Conservation (phyloP, 257 asterid species). For the Nemophila menziesii region DNA sequence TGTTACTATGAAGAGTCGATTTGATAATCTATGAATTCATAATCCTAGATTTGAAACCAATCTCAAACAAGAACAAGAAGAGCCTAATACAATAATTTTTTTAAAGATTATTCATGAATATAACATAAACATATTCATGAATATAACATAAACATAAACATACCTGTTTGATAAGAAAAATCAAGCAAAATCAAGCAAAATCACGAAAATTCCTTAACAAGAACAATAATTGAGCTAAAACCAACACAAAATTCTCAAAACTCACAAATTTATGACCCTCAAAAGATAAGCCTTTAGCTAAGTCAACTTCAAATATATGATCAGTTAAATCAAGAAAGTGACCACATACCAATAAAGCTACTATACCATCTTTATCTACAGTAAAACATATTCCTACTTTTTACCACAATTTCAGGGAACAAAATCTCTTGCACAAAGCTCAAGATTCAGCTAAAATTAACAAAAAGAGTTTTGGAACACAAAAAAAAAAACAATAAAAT, state of each 20-base stretch:
- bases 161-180: constrained; percentile 1
- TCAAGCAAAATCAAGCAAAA: constrained; percentile 9
- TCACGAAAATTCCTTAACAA: constrained; percentile 1
- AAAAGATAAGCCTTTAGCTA: neutral
- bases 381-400: constrained; percentile 4
- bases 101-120: no score
- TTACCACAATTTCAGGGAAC: neutral
- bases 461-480: neutral
- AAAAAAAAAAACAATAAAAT: no score
- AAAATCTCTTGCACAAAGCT: neutral
- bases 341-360: constrained; percentile 35
- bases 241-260: neutral
- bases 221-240: constrained; percentile 8
- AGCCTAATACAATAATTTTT: no score
- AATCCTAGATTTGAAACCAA: neutral
- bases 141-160: neutral
- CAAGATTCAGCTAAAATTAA: neutral
- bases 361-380: constrained; percentile 26
- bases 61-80: neutral
- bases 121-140: no score
- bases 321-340: constrained; percentile 14
- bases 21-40: no score
- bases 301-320: constrained; percentile 4
- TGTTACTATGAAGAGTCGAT: neutral
- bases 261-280: neutral